Percentiles rank a stretch among this genome's conserved stretches.
phyloP scores from a whole-genome alignment of 441 rosid genomes.

The Capsella rubella region DNA sequence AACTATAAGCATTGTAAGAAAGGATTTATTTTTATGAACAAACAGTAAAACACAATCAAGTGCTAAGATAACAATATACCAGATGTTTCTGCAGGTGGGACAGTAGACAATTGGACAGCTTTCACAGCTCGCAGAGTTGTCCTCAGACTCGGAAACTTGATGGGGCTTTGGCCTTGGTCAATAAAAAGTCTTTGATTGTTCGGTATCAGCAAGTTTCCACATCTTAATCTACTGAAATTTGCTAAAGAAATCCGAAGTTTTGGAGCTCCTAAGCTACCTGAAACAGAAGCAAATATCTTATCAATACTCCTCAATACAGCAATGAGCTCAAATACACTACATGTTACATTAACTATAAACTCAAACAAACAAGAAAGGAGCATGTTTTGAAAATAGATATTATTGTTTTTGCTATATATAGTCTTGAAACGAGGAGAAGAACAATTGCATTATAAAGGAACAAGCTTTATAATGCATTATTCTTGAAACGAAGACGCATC shows the following conservation, averaged over 20 bases:
- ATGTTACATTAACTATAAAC: neutral
- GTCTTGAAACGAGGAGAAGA: neutral
- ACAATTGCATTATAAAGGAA: neutral
- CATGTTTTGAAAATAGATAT: too few relatives aligned
- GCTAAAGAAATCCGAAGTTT: slow-evolving; percentile 4
- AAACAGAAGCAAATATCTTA: neutral
- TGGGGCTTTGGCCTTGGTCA: slow-evolving; percentile 2
- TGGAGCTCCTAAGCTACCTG: slow-evolving; percentile 39
- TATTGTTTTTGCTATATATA: neutral
- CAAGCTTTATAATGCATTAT: slow-evolving; percentile 6
- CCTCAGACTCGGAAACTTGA: slow-evolving; percentile 14
- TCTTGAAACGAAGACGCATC: slow-evolving; percentile 13
- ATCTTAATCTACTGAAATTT: slow-evolving; percentile 31
- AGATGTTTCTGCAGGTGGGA: slow-evolving; percentile 4
- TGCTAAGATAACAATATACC: neutral
- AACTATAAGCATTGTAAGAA: too few relatives aligned
- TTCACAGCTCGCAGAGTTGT: slow-evolving; percentile 23
- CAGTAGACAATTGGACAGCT: slow-evolving; percentile 26
- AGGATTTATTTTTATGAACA: neutral
- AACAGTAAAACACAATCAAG: neutral
- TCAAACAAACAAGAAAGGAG: neutral
- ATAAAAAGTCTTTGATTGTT: slow-evolving; percentile 27
- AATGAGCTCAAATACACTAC: slow-evolving; percentile 12
- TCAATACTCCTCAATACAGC: neutral
- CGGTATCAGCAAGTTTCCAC: slow-evolving; percentile 26